Percentiles rank a stretch among this genome's conserved stretches.
phyloP scores from a whole-genome alignment of 1,284 basidiomycete species.

The Cutaneotrichosporon sp. region DNA sequence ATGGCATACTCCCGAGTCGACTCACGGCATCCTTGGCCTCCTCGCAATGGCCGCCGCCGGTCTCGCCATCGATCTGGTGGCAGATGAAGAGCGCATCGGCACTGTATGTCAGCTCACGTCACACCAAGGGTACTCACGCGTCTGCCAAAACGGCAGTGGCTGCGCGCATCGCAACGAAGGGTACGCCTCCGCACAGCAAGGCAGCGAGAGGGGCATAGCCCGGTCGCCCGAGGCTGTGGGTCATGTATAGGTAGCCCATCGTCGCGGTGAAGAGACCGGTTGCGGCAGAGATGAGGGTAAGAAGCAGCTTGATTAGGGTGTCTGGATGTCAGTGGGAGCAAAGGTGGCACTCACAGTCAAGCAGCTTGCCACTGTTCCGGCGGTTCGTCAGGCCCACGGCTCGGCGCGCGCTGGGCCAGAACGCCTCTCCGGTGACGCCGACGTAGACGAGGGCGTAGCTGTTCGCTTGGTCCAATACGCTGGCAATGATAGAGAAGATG shows the following conservation, averaged over 20 bases:
- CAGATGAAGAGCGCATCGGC: conserved; percentile 83
- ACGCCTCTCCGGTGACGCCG: conserved; percentile 81
- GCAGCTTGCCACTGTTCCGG: conserved; percentile 46
- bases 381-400: conserved; percentile 57
- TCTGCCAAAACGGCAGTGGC: conserved; percentile 80
- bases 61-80: conserved; percentile 81
- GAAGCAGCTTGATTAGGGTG: conserved; percentile 66
- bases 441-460: conserved; percentile 80
- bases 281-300: conserved; percentile 70
- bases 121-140: conserved; percentile 57
- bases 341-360: conserved; percentile 51
- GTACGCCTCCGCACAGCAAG: conserved; percentile 73
- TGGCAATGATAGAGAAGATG: conserved; percentile 58
- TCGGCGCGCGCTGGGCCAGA: conserved; percentile 73
- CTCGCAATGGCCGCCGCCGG: conserved; percentile 63
- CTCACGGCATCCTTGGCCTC: conserved; percentile 72
- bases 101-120: conserved; percentile 21
- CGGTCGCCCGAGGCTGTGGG: conserved; percentile 76
- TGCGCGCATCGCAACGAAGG: conserved; percentile 77
- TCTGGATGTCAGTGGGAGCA: conserved; percentile 29
- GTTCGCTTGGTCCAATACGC: conserved; percentile 71
- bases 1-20: conserved; percentile 12
- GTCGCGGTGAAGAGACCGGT: conserved; percentile 76
- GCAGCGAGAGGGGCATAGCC: conserved; percentile 74
- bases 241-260: conserved; percentile 81